Evolutionary conservation across 202 grass and related monocot genomes (phyloP).

Genomic region (Bolboschoenoplectus hybrid): DNA sequence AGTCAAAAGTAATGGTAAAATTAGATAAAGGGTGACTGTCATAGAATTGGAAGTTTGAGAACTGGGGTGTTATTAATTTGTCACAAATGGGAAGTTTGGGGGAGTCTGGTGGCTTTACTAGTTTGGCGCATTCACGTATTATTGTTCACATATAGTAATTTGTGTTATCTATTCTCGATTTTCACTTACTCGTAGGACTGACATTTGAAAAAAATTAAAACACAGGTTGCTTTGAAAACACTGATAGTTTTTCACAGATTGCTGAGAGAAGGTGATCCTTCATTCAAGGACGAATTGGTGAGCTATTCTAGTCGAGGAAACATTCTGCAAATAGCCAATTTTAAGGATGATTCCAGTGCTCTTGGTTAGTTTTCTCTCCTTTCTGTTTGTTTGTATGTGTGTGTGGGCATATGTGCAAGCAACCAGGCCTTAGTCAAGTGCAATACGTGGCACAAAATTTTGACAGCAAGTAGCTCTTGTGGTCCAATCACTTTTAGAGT

Average conservation of each 20-base stretch:
- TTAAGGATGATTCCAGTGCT: slow-evolving; percentile 91
- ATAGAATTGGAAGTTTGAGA: neutral
- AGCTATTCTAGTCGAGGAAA: slow-evolving; percentile 77
- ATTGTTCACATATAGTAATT: neutral
- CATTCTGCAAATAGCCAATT: slow-evolving; percentile 83
- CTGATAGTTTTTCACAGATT: slow-evolving; percentile 87
- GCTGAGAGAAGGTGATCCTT: slow-evolving; percentile 87
- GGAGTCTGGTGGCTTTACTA: neutral
- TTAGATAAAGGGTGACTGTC: neutral
- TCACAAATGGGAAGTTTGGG: neutral
- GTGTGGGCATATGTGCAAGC: neutral
- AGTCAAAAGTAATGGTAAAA: neutral
- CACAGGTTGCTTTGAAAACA: slow-evolving; percentile 88
- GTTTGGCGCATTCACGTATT: neutral
- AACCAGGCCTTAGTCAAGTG: neutral
- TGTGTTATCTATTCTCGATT: neutral
- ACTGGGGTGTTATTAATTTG: neutral
- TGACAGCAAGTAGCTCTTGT: neutral
- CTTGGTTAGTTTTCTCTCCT: slow-evolving; percentile 54
- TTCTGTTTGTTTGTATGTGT: neutral
- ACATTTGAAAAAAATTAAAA: slow-evolving; percentile 5
- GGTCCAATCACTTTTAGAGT: neutral
- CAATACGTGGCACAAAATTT: slow-evolving; percentile 17
- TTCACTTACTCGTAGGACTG: neutral
- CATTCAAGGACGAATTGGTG: slow-evolving; percentile 82